Conservation (phyloP, 768 basidiomycete genomes). For the Termitomyces sp. region DNA sequence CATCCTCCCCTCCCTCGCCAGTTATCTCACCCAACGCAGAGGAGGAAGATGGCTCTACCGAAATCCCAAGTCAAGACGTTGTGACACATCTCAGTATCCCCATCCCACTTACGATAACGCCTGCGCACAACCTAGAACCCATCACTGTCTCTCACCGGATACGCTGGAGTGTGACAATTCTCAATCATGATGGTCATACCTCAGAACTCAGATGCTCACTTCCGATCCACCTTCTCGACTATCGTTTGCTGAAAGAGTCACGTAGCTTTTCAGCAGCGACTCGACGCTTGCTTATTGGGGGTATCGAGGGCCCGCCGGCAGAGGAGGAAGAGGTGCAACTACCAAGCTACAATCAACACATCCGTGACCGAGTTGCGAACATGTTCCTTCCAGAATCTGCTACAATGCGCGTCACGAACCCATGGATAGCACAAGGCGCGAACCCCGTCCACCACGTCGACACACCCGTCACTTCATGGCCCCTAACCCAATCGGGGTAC, state of each 20-base stretch:
- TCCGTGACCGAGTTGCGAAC: constrained; percentile 85
- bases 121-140: constrained; percentile 74
- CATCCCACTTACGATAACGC: constrained; percentile 59
- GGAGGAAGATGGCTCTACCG: not conserved
- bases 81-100: constrained; percentile 58
- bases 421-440: constrained; percentile 46
- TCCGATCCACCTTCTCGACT: constrained; percentile 81
- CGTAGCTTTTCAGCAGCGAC: constrained; percentile 69
- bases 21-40: not conserved
- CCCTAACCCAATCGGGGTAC: constrained; percentile 26
- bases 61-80: constrained; percentile 36
- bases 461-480: constrained; percentile 11
- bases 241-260: constrained; percentile 71
- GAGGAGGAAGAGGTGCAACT: constrained; percentile 70
- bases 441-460: constrained; percentile 29
- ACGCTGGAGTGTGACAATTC: constrained; percentile 74
- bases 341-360: constrained; percentile 86
- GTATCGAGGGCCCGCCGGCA: constrained; percentile 30
- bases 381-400: constrained; percentile 64
- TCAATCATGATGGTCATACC: constrained; percentile 86
- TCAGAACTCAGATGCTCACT: constrained; percentile 95
- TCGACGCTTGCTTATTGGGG: constrained; percentile 61
- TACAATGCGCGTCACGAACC: constrained; percentile 62
- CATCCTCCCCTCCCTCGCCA: not conserved
- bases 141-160: constrained; percentile 76